Conservation (phyloP, 78 protist genomes). For the Isochrysis galbana region DNA sequence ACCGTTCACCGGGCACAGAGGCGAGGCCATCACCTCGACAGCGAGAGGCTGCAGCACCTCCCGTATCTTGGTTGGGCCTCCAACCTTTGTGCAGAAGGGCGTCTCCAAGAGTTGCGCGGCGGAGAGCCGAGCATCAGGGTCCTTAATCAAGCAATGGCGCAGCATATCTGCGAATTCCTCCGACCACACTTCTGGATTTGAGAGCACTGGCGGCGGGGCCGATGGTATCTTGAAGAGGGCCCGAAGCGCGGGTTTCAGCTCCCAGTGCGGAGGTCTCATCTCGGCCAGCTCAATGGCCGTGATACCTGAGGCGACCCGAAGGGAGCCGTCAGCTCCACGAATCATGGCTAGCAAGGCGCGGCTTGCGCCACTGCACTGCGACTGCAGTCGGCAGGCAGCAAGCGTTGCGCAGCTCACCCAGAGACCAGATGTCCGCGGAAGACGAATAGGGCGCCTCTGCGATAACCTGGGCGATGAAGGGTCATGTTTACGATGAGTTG, state of each 20-base stretch:
- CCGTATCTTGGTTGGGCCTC: too few species aligned
- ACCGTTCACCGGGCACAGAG: not conserved
- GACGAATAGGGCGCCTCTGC: slow-evolving; percentile 58
- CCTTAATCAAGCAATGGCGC: slow-evolving; percentile 82
- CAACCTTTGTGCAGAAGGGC: too few species aligned
- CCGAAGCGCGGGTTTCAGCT: slow-evolving; percentile 89
- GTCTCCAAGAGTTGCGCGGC: not conserved
- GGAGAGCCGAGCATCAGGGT: slow-evolving; percentile 61
- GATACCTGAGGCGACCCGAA: slow-evolving; percentile 75
- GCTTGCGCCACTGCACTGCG: too few species aligned
- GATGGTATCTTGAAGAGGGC: slow-evolving; percentile 90
- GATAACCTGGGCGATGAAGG: slow-evolving; percentile 17
- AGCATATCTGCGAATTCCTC: slow-evolving; percentile 82
- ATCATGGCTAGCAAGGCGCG: too few species aligned
- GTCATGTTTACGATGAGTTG: too few species aligned
- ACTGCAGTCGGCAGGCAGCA: too few species aligned
- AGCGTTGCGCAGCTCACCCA: too few species aligned
- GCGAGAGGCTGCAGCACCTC: not conserved
- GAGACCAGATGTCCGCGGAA: slow-evolving; percentile 97
- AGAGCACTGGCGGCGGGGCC: slow-evolving; percentile 85
- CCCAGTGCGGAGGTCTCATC: slow-evolving; percentile 93
- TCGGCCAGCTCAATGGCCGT: slow-evolving; percentile 95
- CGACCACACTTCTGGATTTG: slow-evolving; percentile 75
- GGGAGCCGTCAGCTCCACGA: slow-evolving; percentile 80
- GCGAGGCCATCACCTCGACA: not conserved